Evolutionary conservation across 2,329 filamentous ascomycete genomes (phyloP).

Genomic region (Fusarium sp.): DNA sequence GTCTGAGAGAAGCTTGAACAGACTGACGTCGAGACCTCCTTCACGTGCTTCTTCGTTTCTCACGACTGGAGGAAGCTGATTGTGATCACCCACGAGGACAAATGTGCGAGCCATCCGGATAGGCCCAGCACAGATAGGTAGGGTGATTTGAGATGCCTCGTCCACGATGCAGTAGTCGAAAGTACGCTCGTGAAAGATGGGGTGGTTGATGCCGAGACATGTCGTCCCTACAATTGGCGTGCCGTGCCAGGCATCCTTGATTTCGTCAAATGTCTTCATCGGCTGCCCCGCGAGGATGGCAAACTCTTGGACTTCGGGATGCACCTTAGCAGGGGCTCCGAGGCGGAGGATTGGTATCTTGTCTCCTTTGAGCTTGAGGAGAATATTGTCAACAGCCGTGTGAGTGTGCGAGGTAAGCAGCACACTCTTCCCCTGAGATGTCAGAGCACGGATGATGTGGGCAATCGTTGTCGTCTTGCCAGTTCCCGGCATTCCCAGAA

Average conservation of each 20-base stretch:
- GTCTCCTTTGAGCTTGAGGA: conserved; percentile 86
- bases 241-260: conserved; percentile 82
- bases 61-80: conserved; percentile 92
- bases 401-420: conserved; percentile 95
- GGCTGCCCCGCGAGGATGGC: conserved; percentile 77
- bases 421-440: conserved; percentile 89
- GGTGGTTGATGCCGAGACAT: conserved; percentile 89
- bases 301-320: conserved; percentile 86
- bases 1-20: conserved; percentile 94
- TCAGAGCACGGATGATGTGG: conserved; percentile 91
- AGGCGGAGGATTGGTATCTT: conserved; percentile 83
- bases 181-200: conserved; percentile 82
- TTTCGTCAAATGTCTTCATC: conserved; percentile 80
- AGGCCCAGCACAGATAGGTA: conserved; percentile 92
- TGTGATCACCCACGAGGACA: conserved; percentile 94
- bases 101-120: conserved; percentile 93
- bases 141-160: conserved; percentile 95
- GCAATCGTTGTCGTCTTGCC: conserved; percentile 98
- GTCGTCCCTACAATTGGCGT: conserved; percentile 93
- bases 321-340: conserved; percentile 83
- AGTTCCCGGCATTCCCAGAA: conserved; percentile 97
- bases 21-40: conserved; percentile 87
- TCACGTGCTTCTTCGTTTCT: conserved; percentile 87
- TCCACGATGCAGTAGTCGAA: conserved; percentile 99
- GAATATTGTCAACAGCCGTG: conserved; percentile 96